Evolutionary conservation across 805 yeast genomes (phyloP).

Genomic region (Pichia rugopelliculosa): DNA sequence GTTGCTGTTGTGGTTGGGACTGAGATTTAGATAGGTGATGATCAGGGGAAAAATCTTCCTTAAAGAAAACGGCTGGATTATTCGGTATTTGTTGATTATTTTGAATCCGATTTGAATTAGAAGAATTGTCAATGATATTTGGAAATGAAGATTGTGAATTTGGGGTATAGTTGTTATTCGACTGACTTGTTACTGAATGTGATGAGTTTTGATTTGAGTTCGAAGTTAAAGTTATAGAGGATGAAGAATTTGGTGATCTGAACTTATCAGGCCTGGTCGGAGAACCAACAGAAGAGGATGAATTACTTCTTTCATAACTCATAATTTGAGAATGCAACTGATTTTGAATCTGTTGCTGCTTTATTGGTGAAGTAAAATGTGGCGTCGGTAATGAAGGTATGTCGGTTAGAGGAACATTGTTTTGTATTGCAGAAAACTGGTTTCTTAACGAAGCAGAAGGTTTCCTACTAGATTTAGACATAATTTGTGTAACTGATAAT

Average conservation of each 20-base stretch:
- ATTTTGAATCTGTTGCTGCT: slow-evolving; percentile 8
- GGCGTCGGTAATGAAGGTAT: slow-evolving; percentile 20
- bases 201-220: neutral
- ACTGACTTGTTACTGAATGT: neutral
- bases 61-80: too few species aligned
- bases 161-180: neutral
- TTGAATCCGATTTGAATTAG: neutral
- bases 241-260: neutral
- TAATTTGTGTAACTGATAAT: neutral
- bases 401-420: slow-evolving; percentile 10
- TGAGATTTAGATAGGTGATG: too few species aligned
- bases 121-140: neutral
- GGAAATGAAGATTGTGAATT: neutral
- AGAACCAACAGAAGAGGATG: neutral
- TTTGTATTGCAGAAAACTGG: slow-evolving; percentile 5
- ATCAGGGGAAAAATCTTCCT: too few species aligned
- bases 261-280: neutral
- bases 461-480: neutral
- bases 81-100: neutral
- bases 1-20: too few species aligned
- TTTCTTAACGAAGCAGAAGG: neutral
- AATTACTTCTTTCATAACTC: neutral
- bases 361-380: slow-evolving; percentile 4
- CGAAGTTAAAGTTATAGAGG: neutral
- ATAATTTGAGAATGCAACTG: neutral